phyloP scores from a whole-genome alignment of 2,329 filamentous ascomycete species.

The Xylaria sp. region DNA sequence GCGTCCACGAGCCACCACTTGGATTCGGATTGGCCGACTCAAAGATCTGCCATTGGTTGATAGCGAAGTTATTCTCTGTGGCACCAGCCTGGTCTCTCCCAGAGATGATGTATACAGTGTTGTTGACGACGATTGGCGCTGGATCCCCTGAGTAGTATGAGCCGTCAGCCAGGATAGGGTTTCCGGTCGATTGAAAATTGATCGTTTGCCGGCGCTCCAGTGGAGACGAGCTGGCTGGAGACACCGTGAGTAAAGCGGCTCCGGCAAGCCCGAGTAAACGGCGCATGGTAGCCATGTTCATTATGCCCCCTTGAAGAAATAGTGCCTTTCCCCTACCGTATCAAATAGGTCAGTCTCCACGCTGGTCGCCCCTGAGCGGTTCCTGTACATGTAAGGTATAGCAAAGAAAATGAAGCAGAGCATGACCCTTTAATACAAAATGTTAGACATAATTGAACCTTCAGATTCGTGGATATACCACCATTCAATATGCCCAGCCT shows the following conservation, averaged over 20 bases:
- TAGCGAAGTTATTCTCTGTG: conserved; percentile 49
- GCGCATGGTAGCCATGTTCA: not conserved
- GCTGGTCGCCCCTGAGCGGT: not conserved
- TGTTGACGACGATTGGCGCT: conserved; percentile 52
- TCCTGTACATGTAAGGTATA: not conserved
- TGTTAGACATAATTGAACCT: not conserved
- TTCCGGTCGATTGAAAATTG: conserved; percentile 48
- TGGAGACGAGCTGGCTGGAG: conserved; percentile 12
- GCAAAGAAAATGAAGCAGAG: not conserved
- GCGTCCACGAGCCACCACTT: conserved; percentile 49
- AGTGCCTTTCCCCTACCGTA: not conserved
- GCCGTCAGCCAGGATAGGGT: conserved; percentile 53
- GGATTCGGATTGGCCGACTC: conserved; percentile 46
- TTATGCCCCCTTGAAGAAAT: not conserved
- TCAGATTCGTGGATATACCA: conserved; percentile 20
- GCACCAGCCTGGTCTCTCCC: conserved; percentile 50
- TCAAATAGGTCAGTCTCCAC: too few species aligned
- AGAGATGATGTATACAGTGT: conserved; percentile 52
- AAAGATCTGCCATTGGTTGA: conserved; percentile 54
- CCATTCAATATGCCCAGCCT: not conserved
- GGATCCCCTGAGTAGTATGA: conserved; percentile 54
- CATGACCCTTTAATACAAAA: conserved; percentile 1
- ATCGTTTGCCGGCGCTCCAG: conserved; percentile 26
- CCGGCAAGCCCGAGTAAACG: conserved; percentile 10
- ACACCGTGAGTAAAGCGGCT: conserved; percentile 2